Evolutionary conservation across 2,329 filamentous ascomycete species (phyloP).

Genomic region (Mycocentrospora acerina): DNA sequence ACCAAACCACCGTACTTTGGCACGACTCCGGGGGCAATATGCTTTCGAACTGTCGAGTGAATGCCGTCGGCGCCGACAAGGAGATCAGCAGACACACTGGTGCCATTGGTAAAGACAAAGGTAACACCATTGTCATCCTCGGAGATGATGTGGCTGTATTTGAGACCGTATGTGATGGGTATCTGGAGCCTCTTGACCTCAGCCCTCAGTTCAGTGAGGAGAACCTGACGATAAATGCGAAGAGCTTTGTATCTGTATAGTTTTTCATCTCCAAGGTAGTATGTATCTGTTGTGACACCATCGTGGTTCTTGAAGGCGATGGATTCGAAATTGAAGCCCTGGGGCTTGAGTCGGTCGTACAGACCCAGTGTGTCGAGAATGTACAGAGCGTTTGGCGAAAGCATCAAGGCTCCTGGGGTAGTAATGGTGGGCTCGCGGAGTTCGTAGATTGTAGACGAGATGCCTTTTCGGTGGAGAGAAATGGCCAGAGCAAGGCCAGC

Average conservation of each 20-base stretch:
- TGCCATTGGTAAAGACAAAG: slow-evolving; percentile 53
- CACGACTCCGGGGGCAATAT: slow-evolving; percentile 50
- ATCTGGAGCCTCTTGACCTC: slow-evolving; percentile 46
- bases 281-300: slow-evolving; percentile 36
- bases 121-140: slow-evolving; percentile 40
- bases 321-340: slow-evolving; percentile 54
- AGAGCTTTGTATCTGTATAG: slow-evolving; percentile 57
- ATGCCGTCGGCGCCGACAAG: slow-evolving; percentile 63
- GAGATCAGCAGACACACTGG: slow-evolving; percentile 42
- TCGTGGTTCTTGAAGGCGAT: slow-evolving; percentile 46
- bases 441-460: slow-evolving; percentile 45
- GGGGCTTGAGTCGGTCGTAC: slow-evolving; percentile 47
- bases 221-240: slow-evolving; percentile 55
- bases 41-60: slow-evolving; percentile 56
- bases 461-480: slow-evolving; percentile 54
- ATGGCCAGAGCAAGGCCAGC: slow-evolving; percentile 59
- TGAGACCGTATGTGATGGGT: slow-evolving; percentile 49
- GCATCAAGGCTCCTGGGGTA: slow-evolving; percentile 56
- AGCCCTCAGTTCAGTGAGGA: slow-evolving; percentile 52
- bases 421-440: slow-evolving; percentile 12
- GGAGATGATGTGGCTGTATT: slow-evolving; percentile 46
- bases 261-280: slow-evolving; percentile 51
- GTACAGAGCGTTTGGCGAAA: slow-evolving; percentile 51
- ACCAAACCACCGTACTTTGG: slow-evolving; percentile 56
- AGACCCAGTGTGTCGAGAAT: slow-evolving; percentile 54